Percentiles rank a stretch among this genome's conserved stretches.
phyloP scores from a whole-genome alignment of 2,329 filamentous ascomycete genomes.

The Epichloe uncinata region DNA sequence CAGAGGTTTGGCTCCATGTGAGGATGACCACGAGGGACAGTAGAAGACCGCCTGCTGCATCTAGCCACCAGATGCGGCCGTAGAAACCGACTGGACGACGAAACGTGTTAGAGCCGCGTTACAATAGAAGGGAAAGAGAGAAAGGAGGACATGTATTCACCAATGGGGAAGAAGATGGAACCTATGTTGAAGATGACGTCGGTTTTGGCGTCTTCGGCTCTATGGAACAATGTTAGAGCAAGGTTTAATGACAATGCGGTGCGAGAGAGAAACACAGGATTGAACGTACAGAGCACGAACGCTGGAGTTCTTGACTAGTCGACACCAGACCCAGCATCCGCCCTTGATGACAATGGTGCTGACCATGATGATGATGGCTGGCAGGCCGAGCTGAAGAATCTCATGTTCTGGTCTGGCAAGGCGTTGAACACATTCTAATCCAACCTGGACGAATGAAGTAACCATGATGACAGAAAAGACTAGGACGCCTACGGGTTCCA shows the following conservation, averaged over 20 bases:
- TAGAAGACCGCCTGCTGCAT: constrained; percentile 63
- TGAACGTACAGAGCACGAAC: constrained; percentile 58
- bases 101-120: not conserved
- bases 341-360: constrained; percentile 72
- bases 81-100: constrained; percentile 52
- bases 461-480: constrained; percentile 82
- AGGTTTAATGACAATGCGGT: not conserved
- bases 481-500: constrained; percentile 69
- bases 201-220: constrained; percentile 42
- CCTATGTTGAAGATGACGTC: constrained; percentile 87
- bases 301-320: constrained; percentile 71
- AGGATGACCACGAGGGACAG: constrained; percentile 69
- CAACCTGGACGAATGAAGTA: constrained; percentile 69
- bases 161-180: constrained; percentile 72
- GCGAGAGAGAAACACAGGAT: not conserved
- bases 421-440: constrained; percentile 53
- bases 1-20: constrained; percentile 63
- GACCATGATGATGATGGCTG: constrained; percentile 69
- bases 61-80: constrained; percentile 69
- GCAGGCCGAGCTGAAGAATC: constrained; percentile 58
- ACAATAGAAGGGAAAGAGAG: not conserved
- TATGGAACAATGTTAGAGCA: constrained; percentile 9
- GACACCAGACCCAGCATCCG: constrained; percentile 76
- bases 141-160: constrained; percentile 22
- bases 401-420: constrained; percentile 47